These are phyloP conservation scores for Colletotrichum chlorophyti DNA, from an alignment of 2,329 filamentous ascomycete species.

Conservation along the genomic window DNA sequence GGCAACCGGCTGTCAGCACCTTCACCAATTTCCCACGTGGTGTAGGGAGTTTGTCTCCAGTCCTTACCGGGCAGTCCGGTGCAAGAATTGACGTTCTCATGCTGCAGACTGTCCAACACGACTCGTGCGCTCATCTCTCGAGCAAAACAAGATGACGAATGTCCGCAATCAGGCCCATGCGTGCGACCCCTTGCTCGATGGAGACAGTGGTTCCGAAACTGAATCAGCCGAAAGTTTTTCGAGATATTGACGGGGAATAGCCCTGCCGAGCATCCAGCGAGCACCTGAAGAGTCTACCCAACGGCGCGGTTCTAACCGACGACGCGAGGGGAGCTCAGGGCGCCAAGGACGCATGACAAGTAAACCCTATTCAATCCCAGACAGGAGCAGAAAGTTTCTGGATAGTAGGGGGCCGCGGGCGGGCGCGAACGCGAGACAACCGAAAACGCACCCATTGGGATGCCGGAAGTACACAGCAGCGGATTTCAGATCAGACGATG, in stretches of 20 bases:
- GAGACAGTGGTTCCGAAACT: conserved; percentile 21
- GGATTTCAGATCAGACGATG: conserved; percentile 17
- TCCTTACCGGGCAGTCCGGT: conserved; percentile 14
- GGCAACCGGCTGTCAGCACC: not conserved
- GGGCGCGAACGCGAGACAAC: not conserved
- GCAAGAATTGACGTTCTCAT: not conserved
- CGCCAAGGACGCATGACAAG: conserved; percentile 19
- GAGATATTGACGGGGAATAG: not conserved
- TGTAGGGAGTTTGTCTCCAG: conserved; percentile 5
- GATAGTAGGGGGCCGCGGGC: conserved; percentile 14
- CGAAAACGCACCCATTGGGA: not conserved
- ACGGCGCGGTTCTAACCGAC: conserved; percentile 10
- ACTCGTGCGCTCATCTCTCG: not conserved
- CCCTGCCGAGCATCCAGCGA: conserved; percentile 11
- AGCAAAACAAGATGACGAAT: not conserved
- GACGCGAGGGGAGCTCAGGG: conserved; percentile 15
- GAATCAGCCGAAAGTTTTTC: conserved; percentile 22
- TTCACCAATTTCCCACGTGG: conserved; percentile 6
- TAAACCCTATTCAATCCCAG: conserved; percentile 25
- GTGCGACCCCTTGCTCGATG: not conserved
- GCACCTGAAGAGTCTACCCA: conserved; percentile 1
- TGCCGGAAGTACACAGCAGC: not conserved
- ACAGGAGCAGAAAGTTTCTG: conserved; percentile 21
- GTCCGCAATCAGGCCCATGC: conserved; percentile 1
- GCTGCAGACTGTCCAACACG: not conserved